Conservation (phyloP, 805 yeast genomes). For the Candida orba region DNA sequence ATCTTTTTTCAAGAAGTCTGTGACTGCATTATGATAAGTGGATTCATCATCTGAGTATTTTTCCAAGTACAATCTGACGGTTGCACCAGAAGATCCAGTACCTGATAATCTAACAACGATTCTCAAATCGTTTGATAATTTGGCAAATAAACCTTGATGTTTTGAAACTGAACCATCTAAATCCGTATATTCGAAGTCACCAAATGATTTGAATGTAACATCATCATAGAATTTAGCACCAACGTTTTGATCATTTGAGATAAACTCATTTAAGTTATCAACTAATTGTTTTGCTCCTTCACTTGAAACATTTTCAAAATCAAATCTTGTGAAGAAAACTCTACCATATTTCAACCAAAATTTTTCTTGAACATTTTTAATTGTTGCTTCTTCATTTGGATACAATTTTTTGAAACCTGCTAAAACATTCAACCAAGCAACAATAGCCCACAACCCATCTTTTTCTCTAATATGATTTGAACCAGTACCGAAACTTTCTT, state of each 20-base stretch:
- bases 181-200: slow-evolving; percentile 88
- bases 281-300: slow-evolving; percentile 73
- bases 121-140: slow-evolving; percentile 74
- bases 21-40: slow-evolving; percentile 45
- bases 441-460: slow-evolving; percentile 96
- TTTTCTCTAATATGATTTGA: slow-evolving; percentile 96
- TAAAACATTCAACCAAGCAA: slow-evolving; percentile 93
- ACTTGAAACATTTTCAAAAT: slow-evolving; percentile 74
- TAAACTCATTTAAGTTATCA: slow-evolving; percentile 37
- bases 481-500: slow-evolving; percentile 97
- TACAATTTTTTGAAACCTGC: slow-evolving; percentile 69
- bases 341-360: slow-evolving; percentile 94
- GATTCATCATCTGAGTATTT: slow-evolving; percentile 59
- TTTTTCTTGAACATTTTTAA: slow-evolving; percentile 68
- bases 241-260: slow-evolving; percentile 28
- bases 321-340: slow-evolving; percentile 95
- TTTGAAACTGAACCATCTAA: slow-evolving; percentile 84
- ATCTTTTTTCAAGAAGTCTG: slow-evolving; percentile 59
- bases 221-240: slow-evolving; percentile 45
- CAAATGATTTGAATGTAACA: slow-evolving; percentile 64
- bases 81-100: slow-evolving; percentile 97
- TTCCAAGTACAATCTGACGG: slow-evolving; percentile 88
- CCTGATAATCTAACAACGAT: slow-evolving; percentile 90
- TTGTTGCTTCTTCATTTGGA: slow-evolving; percentile 54
- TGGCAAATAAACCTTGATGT: slow-evolving; percentile 85